Conservation (phyloP, 2,329 filamentous ascomycete genomes). For the Xylariaceae sp. region DNA sequence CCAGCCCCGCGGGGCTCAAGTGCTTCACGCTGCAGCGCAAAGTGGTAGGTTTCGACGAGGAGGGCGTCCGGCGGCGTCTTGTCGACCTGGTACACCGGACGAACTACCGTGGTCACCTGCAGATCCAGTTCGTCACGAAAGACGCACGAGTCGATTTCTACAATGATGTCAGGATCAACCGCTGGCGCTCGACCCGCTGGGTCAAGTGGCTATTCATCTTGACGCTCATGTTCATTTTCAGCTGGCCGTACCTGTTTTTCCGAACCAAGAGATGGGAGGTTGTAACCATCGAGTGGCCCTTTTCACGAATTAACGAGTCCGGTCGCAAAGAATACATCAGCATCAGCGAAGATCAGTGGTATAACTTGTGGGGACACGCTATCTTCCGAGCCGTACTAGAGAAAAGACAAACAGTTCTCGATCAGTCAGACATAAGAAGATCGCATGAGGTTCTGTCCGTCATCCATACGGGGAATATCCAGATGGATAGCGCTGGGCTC, state of each 20-base stretch:
- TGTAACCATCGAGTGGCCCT: slow-evolving; percentile 57
- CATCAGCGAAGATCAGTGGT: slow-evolving; percentile 57
- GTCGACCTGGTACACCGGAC: slow-evolving; percentile 57
- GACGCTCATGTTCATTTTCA: slow-evolving; percentile 63
- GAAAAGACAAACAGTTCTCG: slow-evolving; percentile 52
- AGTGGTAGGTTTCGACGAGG: slow-evolving; percentile 59
- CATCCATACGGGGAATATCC: slow-evolving; percentile 38
- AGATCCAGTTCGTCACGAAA: slow-evolving; percentile 56
- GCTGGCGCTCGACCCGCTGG: slow-evolving; percentile 61
- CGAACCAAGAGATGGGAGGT: slow-evolving; percentile 65
- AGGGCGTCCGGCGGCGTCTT: slow-evolving; percentile 48
- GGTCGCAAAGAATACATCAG: slow-evolving; percentile 48
- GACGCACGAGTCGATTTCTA: slow-evolving; percentile 59
- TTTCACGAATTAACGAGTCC: slow-evolving; percentile 37
- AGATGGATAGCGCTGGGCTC: slow-evolving; percentile 41
- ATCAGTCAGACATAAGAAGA: slow-evolving; percentile 51
- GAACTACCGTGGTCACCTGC: slow-evolving; percentile 61
- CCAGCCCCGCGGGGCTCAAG: slow-evolving; percentile 54
- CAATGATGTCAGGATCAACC: slow-evolving; percentile 58
- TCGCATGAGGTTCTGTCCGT: slow-evolving; percentile 39
- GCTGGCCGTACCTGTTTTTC: slow-evolving; percentile 67
- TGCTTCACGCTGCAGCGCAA: slow-evolving; percentile 49
- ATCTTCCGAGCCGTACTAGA: slow-evolving; percentile 58
- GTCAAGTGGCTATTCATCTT: slow-evolving; percentile 62
- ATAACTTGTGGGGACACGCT: slow-evolving; percentile 57